A percentile compares a stretch with the other conserved stretches of the same genome.
phyloP scores from a whole-genome alignment of 805 yeast species.

The Danielia reshetovae region DNA sequence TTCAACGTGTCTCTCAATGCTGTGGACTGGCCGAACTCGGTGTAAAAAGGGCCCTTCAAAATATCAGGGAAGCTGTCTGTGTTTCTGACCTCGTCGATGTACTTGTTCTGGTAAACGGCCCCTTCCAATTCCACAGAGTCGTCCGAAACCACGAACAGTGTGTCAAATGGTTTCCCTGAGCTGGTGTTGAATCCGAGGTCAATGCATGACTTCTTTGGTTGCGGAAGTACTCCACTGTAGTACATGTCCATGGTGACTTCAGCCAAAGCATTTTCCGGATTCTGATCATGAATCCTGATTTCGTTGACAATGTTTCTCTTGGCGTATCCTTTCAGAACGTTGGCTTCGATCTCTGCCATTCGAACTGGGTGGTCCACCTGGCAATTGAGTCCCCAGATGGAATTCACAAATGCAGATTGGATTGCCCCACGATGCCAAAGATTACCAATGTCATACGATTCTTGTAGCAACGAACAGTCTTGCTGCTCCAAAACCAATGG shows the following conservation, averaged over 20 bases:
- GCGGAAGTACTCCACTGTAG: not conserved
- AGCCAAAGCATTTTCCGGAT: not conserved
- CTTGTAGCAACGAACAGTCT: conserved; percentile 3
- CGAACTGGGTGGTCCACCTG: conserved; percentile 27
- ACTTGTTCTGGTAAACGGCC: conserved; percentile 7
- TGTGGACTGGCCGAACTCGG: conserved; percentile 25
- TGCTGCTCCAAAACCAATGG: conserved; percentile 41
- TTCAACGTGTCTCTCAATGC: conserved; percentile 26
- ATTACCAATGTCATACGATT: conserved; percentile 15
- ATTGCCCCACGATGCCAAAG: conserved; percentile 42
- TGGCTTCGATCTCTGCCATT: conserved; percentile 44
- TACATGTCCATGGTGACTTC: conserved; percentile 13
- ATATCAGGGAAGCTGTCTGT: conserved; percentile 29
- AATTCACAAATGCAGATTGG: conserved; percentile 30
- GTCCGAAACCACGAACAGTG: not conserved
- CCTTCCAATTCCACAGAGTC: not conserved
- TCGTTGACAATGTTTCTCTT: conserved; percentile 47
- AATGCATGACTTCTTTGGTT: not conserved
- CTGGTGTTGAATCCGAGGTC: not conserved
- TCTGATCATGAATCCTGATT: conserved; percentile 14
- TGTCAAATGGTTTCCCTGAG: not conserved
- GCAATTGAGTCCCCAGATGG: conserved; percentile 43
- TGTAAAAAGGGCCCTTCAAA: conserved; percentile 7
- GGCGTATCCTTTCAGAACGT: conserved; percentile 38
- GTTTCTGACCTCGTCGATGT: conserved; percentile 19